Base-by-base conservation (phyloP, 495 filamentous ascomycete species). In the Penicillium malachiteum region DNA sequence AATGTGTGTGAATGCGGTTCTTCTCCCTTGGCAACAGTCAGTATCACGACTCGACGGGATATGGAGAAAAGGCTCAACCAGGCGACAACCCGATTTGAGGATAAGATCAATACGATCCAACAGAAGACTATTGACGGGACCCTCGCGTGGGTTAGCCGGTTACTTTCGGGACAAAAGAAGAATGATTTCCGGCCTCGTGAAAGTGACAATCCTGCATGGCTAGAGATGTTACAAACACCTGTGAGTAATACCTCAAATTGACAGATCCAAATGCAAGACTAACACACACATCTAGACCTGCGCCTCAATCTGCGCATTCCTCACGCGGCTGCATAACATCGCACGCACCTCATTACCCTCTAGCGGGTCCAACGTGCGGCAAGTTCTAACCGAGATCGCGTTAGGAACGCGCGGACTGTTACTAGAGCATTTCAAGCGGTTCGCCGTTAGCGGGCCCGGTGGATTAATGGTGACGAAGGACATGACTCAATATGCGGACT, bases 391-490 rank as follows among this genome's bases (percentile, higher is more conserved):
- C n/a, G 95, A 97, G 73, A 85, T 97, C 30, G 92, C 91, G 21
- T 70, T 89, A 11, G 87, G 87, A 48, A 80, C 94, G 30, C 87
- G 91, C 54, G 74, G 72, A 32, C 78, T 93, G 3, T 77, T 99
- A 16, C 83, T 97, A 48, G 89, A 92, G 57, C 95, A 99, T 73
- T 89, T 97, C 73, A 96, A 94, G 64, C 90, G 89, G 60, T 97
- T 95, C 73, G 82, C 82, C 42, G 91, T 97, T 39, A 96, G 89
- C 67, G 89, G 91, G 33, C 88, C 92, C 0, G 95, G 95, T 44
- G 94, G 90, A 1, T 79, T 99, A 40, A 92, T 97, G 84, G 91
- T 97, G 26, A 91, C 88, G 45, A 96, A 96, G 78, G 95, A 99
- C 69, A 88, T 97, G 61, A 90, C 89, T 13, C 90, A 88, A 61